phyloP scores from a whole-genome alignment of 177 flowering plant genomes.

The Vitis hybrid region DNA sequence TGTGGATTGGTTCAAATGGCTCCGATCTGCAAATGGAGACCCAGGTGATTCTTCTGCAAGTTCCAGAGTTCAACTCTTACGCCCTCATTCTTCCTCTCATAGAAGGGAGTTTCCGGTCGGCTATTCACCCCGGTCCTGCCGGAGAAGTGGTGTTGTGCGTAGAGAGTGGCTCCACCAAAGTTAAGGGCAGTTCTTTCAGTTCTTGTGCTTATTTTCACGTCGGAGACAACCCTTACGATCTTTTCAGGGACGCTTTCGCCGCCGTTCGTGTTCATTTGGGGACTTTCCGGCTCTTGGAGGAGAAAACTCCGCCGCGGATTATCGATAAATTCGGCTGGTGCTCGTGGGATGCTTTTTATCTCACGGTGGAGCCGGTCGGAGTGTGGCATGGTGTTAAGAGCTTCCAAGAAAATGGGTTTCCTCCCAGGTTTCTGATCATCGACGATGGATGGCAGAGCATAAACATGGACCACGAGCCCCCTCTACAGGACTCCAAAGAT shows the following conservation, averaged over 20 bases:
- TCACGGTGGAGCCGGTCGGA: slow-evolving; percentile 34
- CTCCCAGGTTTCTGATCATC: slow-evolving; percentile 34
- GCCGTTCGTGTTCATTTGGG: neutral
- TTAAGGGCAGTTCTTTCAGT: neutral
- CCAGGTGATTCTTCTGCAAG: slow-evolving; percentile 4
- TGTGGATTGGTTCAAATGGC: slow-evolving; percentile 4
- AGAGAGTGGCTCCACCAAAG: slow-evolving; percentile 7
- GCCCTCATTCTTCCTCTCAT: neutral
- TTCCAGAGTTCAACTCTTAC: neutral
- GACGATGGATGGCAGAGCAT: slow-evolving; percentile 43
- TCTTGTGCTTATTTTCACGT: neutral
- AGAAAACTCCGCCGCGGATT: slow-evolving; percentile 23
- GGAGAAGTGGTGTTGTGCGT: neutral
- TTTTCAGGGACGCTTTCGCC: neutral
- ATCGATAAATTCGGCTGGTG: slow-evolving; percentile 45
- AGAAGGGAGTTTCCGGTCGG: neutral
- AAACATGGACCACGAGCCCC: slow-evolving; percentile 8
- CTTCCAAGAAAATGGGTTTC: slow-evolving; percentile 21
- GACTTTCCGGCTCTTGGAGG: slow-evolving; percentile 5
- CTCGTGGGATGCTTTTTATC: slow-evolving; percentile 44
- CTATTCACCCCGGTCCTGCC: neutral
- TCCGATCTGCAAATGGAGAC: slow-evolving; percentile 8
- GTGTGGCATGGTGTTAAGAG: slow-evolving; percentile 31
- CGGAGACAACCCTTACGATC: neutral
- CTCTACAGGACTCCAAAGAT: slow-evolving; percentile 9